A percentile compares a stretch with the other conserved stretches of the same genome.
Conservation (phyloP, 192 early-diverging fungal genomes). For the Entomortierella lignicola region DNA sequence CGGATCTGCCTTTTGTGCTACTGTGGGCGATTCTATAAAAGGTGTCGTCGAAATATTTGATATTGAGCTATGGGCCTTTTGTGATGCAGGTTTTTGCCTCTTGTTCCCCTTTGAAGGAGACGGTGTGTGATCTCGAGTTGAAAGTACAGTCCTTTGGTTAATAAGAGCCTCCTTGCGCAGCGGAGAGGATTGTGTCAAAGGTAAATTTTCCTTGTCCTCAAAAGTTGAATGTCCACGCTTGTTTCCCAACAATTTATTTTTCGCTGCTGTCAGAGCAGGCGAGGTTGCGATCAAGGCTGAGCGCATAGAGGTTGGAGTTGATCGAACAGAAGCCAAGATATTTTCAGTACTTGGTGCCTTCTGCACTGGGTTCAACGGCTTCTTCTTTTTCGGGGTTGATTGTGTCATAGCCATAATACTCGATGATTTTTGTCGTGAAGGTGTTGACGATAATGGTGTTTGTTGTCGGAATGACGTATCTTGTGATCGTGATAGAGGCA, state of each 20-base stretch:
- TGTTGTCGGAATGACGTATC: neutral
- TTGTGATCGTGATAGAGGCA: neutral
- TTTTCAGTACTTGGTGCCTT: constrained; percentile 46
- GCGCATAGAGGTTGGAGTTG: constrained; percentile 3
- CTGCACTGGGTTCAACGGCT: constrained; percentile 42
- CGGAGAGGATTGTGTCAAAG: neutral
- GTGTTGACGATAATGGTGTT: neutral
- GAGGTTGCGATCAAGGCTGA: constrained; percentile 9
- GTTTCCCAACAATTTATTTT: constrained; percentile 16
- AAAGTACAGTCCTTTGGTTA: neutral
- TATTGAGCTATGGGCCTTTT: neutral
- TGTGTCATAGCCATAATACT: neutral
- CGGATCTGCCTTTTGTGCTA: neutral
- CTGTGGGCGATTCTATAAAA: neutral
- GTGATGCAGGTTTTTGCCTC: constrained; percentile 14
- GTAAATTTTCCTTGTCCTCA: constrained; percentile 42
- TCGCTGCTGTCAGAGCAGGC: constrained; percentile 5
- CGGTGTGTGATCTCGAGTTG: neutral
- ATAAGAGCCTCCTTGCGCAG: neutral
- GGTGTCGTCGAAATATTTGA: neutral
- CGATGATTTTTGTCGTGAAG: neutral
- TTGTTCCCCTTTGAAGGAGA: constrained; percentile 8
- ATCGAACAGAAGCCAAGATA: constrained; percentile 33
- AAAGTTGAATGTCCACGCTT: constrained; percentile 18
- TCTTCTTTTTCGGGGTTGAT: constrained; percentile 44